These are phyloP conservation scores for Podospora anserina DNA, from an alignment of 495 filamentous ascomycete genomes.

Conservation along the genomic window DNA sequence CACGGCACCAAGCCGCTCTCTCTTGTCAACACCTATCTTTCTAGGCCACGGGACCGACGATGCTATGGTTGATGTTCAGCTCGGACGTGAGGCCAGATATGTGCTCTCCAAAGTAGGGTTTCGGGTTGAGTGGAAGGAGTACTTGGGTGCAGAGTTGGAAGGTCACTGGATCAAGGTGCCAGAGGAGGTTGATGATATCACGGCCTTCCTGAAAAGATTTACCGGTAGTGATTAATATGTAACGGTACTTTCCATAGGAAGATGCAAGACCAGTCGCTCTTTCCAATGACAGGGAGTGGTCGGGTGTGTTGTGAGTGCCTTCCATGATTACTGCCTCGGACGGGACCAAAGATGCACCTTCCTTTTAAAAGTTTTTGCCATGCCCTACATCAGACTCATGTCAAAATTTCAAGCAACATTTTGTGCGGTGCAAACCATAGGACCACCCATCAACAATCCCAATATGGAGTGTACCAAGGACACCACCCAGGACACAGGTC, in stretches of 20 bases:
- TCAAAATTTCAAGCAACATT: neutral
- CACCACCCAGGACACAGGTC: neutral
- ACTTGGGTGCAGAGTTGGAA: constrained; percentile 20
- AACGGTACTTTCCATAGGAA: neutral
- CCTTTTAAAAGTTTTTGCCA: neutral
- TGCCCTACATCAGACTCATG: neutral
- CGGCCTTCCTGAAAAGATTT: constrained; percentile 14
- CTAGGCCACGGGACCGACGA: constrained; percentile 23
- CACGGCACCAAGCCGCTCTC: neutral
- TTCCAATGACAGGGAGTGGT: neutral
- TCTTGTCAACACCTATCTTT: constrained; percentile 16
- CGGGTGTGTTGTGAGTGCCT: neutral
- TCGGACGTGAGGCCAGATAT: constrained; percentile 14
- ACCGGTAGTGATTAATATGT: neutral
- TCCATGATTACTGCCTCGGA: neutral
- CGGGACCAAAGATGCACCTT: neutral
- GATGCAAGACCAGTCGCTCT: neutral
- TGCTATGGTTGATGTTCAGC: constrained; percentile 20
- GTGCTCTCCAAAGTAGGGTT: constrained; percentile 17
- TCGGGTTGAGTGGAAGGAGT: constrained; percentile 22
- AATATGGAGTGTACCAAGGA: neutral
- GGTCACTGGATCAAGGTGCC: constrained; percentile 29
- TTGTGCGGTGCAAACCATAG: neutral
- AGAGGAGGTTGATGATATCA: constrained; percentile 27
- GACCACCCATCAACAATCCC: too few species aligned